These are phyloP conservation scores for Neurospora sp. DNA, from an alignment of 495 filamentous ascomycete species.

Conservation along the genomic window DNA sequence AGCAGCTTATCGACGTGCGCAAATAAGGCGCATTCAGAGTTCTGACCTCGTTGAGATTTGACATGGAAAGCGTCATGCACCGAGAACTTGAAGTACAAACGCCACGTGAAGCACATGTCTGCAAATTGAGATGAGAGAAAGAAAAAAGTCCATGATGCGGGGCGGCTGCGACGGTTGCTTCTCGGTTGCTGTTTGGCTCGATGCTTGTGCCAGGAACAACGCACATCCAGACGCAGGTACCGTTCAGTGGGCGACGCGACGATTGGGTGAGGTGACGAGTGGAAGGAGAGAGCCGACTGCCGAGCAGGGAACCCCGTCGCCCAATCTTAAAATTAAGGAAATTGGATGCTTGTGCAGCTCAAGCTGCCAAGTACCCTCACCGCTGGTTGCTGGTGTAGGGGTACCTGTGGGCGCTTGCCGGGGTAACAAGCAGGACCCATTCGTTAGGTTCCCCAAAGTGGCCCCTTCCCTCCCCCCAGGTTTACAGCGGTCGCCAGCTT, in stretches of 20 bases:
- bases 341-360: constrained; percentile 8
- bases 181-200: background rate
- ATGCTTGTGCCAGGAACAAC: background rate
- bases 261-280: background rate
- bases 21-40: background rate
- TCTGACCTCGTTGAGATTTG: background rate
- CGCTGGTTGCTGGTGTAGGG: constrained; percentile 4
- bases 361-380: constrained; percentile 6
- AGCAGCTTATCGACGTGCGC: background rate
- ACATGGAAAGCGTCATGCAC: background rate
- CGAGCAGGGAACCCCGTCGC: background rate
- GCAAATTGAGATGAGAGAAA: background rate
- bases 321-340: constrained; percentile 25
- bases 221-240: background rate
- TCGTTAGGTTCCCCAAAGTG: constrained; percentile 1
- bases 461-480: background rate
- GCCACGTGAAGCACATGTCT: background rate
- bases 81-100: background rate
- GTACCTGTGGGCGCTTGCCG: constrained; percentile 7
- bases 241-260: background rate
- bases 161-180: background rate
- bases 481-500: constrained; percentile 11
- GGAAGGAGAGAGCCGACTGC: background rate
- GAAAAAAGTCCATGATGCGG: background rate
- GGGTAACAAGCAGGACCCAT: constrained; percentile 1